A percentile compares a stretch with the other conserved stretches of the same genome.
Conservation (phyloP, 331 rosid species). For the Telfairia occidentalis region DNA sequence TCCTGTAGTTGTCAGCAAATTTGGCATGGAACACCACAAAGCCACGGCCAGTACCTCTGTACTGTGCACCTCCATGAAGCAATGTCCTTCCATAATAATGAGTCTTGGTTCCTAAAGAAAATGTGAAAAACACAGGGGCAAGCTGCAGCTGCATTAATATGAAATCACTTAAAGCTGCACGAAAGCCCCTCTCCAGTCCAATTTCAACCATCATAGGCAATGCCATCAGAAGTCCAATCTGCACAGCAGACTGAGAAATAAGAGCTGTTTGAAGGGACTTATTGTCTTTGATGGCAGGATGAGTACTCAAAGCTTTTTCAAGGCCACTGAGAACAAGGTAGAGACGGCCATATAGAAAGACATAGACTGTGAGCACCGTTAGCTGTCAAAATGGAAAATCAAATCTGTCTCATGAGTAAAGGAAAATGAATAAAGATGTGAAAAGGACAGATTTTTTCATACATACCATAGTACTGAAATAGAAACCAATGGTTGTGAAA, state of each 20-base stretch:
- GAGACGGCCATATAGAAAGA: constrained; percentile 86
- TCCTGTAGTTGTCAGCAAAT: constrained; percentile 86
- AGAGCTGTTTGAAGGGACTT: constrained; percentile 88
- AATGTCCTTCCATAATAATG: constrained; percentile 90
- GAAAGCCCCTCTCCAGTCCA: constrained; percentile 87
- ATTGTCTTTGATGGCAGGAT: constrained; percentile 48
- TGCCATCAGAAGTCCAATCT: constrained; percentile 82
- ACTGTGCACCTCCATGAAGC: constrained; percentile 97
- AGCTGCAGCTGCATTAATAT: constrained; percentile 78
- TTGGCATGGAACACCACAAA: constrained; percentile 93
- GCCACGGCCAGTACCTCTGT: constrained; percentile 89
- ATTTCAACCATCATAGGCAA: constrained; percentile 98
- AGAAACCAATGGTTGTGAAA: constrained; percentile 85
- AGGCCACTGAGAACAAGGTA: constrained; percentile 88
- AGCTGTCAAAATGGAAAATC: constrained; percentile 44
- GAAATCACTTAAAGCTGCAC: constrained; percentile 70
- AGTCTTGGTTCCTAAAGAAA: constrained; percentile 94
- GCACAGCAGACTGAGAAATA: constrained; percentile 88
- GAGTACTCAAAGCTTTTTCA: constrained; percentile 45
- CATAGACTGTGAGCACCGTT: constrained; percentile 78
- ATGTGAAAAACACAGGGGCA: constrained; percentile 87
- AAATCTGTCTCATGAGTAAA: not conserved
- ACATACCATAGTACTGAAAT: constrained; percentile 85
- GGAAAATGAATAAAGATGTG: constrained; percentile 6
- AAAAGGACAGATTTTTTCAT: constrained; percentile 14